Evolutionary conservation across 257 asterid genomes (phyloP).

Genomic region (Echites panduratus): DNA sequence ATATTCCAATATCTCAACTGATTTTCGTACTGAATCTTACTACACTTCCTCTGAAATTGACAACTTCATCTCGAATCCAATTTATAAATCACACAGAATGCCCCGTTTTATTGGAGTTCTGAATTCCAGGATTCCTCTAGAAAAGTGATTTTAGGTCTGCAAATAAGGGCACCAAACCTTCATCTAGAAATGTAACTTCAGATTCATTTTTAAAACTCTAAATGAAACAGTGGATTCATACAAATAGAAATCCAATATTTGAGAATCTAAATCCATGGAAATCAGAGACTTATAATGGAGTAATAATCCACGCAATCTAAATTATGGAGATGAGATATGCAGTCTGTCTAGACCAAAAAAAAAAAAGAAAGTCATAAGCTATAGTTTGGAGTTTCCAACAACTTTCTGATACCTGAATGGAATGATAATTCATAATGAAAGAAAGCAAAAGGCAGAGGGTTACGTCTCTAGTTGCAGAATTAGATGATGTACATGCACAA

Average conservation of each 20-base stretch:
- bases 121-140: background rate
- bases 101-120: background rate
- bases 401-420: background rate
- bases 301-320: background rate
- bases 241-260: background rate
- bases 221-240: background rate
- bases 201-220: background rate
- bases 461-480: background rate
- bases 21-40: background rate
- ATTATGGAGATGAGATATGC: background rate
- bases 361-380: background rate
- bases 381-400: background rate
- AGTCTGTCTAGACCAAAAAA: background rate
- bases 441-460: background rate
- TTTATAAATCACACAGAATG: background rate
- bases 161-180: background rate
- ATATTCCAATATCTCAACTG: background rate
- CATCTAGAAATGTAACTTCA: background rate
- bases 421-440: background rate
- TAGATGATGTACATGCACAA: background rate
- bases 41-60: background rate
- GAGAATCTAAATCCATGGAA: no score
- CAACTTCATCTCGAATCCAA: background rate
- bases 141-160: background rate
- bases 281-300: no score